Percentiles rank a stretch among this genome's conserved stretches.
phyloP scores from a whole-genome alignment of 208 protist genomes.

The Trypanosomatidae sp. region DNA sequence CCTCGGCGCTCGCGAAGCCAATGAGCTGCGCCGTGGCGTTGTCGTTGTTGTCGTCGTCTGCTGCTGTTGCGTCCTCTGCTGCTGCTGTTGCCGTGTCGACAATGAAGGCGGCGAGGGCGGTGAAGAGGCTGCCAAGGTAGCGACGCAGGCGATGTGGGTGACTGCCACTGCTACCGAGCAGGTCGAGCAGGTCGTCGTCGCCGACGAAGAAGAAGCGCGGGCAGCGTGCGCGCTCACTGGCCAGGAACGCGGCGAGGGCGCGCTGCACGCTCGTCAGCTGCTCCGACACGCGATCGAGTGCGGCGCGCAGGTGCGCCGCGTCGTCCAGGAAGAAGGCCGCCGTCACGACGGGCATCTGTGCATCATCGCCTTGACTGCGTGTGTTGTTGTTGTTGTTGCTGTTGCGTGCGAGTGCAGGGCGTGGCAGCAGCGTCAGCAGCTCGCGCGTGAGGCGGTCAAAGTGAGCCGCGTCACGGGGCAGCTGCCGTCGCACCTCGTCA shows the following conservation, averaged over 20 bases:
- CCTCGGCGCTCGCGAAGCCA: slow-evolving; percentile 88
- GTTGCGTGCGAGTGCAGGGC: slow-evolving; percentile 34
- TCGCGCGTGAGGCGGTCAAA: slow-evolving; percentile 92
- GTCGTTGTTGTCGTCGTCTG: slow-evolving; percentile 8
- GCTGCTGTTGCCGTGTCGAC: slow-evolving; percentile 6
- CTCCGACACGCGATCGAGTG: slow-evolving; percentile 87
- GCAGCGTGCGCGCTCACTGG: slow-evolving; percentile 94
- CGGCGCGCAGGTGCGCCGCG: slow-evolving; percentile 59
- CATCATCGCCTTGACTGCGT: background rate
- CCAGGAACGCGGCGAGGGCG: slow-evolving; percentile 95
- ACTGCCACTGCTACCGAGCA: slow-evolving; percentile 96
- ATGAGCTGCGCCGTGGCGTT: slow-evolving; percentile 25
- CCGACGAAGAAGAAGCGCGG: slow-evolving; percentile 99
- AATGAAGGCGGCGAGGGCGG: slow-evolving; percentile 89
- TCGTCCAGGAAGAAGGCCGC: slow-evolving; percentile 89
- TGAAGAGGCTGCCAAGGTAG: slow-evolving; percentile 97
- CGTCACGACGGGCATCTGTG: slow-evolving; percentile 27
- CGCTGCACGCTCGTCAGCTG: slow-evolving; percentile 94
- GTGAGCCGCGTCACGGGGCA: slow-evolving; percentile 90
- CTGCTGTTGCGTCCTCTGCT: no score
- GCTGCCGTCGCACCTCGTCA: slow-evolving; percentile 90
- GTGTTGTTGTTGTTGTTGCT: slow-evolving; percentile 1
- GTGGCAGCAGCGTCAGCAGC: slow-evolving; percentile 89
- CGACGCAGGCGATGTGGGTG: slow-evolving; percentile 7
- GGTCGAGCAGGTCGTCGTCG: slow-evolving; percentile 99